Base-by-base conservation (phyloP, 208 protist species). In the Vickermania ingenoplastis region DNA sequence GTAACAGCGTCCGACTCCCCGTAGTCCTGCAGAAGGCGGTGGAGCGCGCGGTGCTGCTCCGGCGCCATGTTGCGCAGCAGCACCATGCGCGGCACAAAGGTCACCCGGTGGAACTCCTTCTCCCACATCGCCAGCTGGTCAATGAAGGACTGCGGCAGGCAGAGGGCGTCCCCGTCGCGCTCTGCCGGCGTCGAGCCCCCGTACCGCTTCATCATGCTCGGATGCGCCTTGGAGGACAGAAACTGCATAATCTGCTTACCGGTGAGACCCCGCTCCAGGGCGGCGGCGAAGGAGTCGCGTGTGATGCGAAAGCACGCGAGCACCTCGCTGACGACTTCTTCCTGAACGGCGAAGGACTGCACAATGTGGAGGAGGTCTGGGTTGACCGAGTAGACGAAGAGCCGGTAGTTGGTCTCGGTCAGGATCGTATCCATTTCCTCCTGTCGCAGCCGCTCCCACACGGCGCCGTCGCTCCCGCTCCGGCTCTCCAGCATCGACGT, bases 401-500 rank as follows among this genome's bases (percentile, higher is more conserved):
- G 77, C 1, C 89, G 74, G 64, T 93, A 95, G 65, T 95, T 95
- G 17, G 89, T 92, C 59, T 95, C 86, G 21, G 89, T 93, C 51
- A 95, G 86, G 61, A 95, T 92, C n/a, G 83, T 91, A 67, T 95
- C 89, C 14, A 75, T 72, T 56, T 95, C 89, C 67, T 95, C 89
- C 17, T 79, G 72, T 5, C 86, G 83, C 26, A 91, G 53, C 13
- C 53, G 57, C 5, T 45, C 61, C 11, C 59, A 49, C 13, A 21
- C 24, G 0, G 26, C 55, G 7, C 0, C 21, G 13, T 2, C 55
- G 17, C 2, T 36, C 22, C 29, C 59, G 26, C 31, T 11, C 28
- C 52, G 1, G 51, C 27, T 7, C 21, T 23, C n/a, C 57, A 36
- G 31, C 49, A 50, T 72, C 14, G 78, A 68, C 2, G 75, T 71